Evolutionary conservation across 371 early-diverging fungal genomes (phyloP).

Genomic region (Catenaria anguillulae): DNA sequence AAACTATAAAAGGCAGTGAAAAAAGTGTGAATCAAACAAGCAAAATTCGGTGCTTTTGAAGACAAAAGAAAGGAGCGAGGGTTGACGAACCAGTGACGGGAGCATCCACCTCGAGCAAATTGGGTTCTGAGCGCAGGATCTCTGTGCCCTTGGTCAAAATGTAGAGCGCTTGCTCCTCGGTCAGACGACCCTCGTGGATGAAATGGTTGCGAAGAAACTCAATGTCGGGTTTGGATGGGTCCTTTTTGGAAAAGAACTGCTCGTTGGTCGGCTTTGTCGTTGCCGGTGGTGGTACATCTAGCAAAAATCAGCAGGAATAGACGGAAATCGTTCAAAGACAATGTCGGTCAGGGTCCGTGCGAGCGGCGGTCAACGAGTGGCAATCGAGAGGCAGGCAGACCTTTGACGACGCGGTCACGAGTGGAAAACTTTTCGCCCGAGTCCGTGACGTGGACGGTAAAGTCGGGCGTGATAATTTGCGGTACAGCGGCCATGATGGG

Average conservation of each 20-base stretch:
- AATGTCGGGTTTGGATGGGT: slow-evolving; percentile 48
- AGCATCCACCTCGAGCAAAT: slow-evolving; percentile 69
- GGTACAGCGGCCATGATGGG: no score
- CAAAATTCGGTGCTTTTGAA: slow-evolving; percentile 2
- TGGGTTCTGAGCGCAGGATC: slow-evolving; percentile 61
- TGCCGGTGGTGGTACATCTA: slow-evolving; percentile 38
- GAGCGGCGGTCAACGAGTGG: not conserved
- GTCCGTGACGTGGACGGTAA: slow-evolving; percentile 60
- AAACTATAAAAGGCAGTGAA: no score
- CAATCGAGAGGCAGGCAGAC: slow-evolving; percentile 20
- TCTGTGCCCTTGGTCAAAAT: slow-evolving; percentile 63
- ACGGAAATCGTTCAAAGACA: no score
- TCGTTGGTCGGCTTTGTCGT: slow-evolving; percentile 34
- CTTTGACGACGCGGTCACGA: slow-evolving; percentile 57
- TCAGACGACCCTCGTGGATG: slow-evolving; percentile 72
- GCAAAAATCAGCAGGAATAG: no score
- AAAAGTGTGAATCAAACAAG: slow-evolving; percentile 11
- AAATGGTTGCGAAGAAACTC: slow-evolving; percentile 76
- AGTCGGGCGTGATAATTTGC: slow-evolving; percentile 29
- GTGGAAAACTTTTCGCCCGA: slow-evolving; percentile 64
- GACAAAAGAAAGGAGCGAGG: slow-evolving; percentile 3
- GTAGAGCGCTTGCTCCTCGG: slow-evolving; percentile 75
- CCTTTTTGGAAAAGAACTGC: slow-evolving; percentile 43
- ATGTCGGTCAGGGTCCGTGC: no score
- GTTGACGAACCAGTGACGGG: slow-evolving; percentile 67